Evolutionary conservation across 108 stramenopile species (phyloP), one percentile per base, ranked within the genome.

Genomic region (Chaetoceros tenuissimus): DNA sequence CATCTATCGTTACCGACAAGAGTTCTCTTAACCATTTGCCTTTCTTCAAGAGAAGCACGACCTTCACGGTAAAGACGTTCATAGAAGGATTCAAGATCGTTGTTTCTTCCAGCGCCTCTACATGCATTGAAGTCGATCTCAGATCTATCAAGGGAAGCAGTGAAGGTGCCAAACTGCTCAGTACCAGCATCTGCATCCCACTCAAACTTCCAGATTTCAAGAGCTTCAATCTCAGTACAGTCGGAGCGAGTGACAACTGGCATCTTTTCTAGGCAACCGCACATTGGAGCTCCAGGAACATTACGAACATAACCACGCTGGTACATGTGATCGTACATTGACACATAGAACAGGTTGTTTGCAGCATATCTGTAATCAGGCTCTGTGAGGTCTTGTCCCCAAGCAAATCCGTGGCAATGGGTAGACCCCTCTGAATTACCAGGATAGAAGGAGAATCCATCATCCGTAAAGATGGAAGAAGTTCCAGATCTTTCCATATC

Each of bases 301-400:
- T 67, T 71, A 45, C 71, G 48, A 7, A 71, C 77, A 48, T 78
- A 78, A 24, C 77, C 77, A 19, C 77, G 69, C n/a, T 44, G 25
- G 48, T 79, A 53, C 74, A 79, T 61, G 60, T 79, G 78, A 66
- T 79, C 78, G 62, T 76, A 79, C 74, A 79, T 73, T 46, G 58
- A 60, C 2, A 79, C 68, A 49, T 58, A 79, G 46, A 79, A 79
- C 53, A 75, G 51, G 45, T 73, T 76, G 44, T 79, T 79, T 69
- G 52, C 1, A 59, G n/a, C n/a, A 51, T 53, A 62, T 2, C 2
- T 17, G 3, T 21, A 5, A 46, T 19, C 20, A 16, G 46, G 20
- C 5, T 28, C 24, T 23, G n/a, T 3, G 1, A 24, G 26, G 46
- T 53, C 61, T 1, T 62, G 24, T 22, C 18, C 50, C 78, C 78